phyloP scores from a whole-genome alignment of 208 protist genomes.

The Acanthamoeba triangularis region DNA sequence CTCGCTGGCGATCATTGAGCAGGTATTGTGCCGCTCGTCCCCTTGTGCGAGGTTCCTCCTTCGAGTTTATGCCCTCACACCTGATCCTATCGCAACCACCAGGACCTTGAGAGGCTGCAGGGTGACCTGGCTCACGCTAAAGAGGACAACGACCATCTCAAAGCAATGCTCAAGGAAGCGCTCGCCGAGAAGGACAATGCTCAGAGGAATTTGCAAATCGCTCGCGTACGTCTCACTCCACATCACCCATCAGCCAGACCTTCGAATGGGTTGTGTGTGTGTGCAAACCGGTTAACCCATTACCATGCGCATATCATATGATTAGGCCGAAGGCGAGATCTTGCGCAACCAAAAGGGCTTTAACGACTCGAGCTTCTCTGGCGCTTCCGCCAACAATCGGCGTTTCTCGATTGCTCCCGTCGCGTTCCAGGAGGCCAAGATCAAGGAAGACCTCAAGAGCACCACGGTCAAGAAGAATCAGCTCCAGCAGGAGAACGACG shows the following conservation, averaged over 20 bases:
- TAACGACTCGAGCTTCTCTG: conserved; percentile 43
- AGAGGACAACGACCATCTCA: conserved; percentile 3
- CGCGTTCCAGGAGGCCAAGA: conserved; percentile 22
- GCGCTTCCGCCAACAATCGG: background rate
- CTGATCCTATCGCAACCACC: background rate
- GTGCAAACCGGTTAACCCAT: too few relatives aligned
- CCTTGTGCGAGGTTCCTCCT: background rate
- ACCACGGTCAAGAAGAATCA: conserved; percentile 74
- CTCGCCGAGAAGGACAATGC: conserved; percentile 15
- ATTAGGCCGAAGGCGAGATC: conserved; percentile 1
- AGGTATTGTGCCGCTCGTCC: background rate
- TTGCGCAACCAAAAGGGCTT: conserved; percentile 42
- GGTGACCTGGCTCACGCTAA: background rate
- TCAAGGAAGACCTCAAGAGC: conserved; percentile 70
- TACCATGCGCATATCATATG: background rate
- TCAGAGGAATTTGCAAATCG: conserved; percentile 46
- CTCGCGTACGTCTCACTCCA: conserved; percentile 28
- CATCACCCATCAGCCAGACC: background rate
- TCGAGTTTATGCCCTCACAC: background rate
- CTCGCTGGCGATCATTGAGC: background rate
- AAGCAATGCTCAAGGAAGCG: conserved; percentile 14
- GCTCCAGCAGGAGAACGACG: conserved; percentile 65
- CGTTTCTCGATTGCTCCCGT: conserved; percentile 63
- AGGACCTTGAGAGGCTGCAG: conserved; percentile 40
- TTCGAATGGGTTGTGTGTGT: too few relatives aligned